phyloP scores from a whole-genome alignment of 306 rosid genomes.

The Dicorynia guianensis region DNA sequence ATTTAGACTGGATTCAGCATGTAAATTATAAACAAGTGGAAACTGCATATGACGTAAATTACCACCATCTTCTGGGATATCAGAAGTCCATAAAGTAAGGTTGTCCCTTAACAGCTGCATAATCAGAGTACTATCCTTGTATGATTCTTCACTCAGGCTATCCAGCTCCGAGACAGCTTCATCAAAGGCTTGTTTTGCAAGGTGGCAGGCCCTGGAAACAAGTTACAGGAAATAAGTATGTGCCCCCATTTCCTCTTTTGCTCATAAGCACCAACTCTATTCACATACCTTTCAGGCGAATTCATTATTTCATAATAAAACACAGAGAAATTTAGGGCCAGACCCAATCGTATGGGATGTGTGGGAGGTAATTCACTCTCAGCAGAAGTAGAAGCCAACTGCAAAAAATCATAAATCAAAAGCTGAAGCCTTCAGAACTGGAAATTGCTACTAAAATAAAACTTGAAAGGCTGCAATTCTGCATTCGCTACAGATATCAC shows the following conservation, averaged over 20 bases:
- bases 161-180: conserved; percentile 80
- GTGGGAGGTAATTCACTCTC: conserved; percentile 74
- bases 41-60: conserved; percentile 28
- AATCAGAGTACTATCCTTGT: conserved; percentile 85
- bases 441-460: not conserved
- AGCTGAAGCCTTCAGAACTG: not conserved
- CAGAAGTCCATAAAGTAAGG: conserved; percentile 78
- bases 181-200: conserved; percentile 80
- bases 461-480: no score
- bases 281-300: conserved; percentile 73
- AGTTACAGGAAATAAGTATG: conserved; percentile 32
- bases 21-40: not conserved
- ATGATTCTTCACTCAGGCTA: conserved; percentile 67
- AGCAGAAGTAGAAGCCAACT: conserved; percentile 71
- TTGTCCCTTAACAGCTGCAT: conserved; percentile 86
- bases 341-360: conserved; percentile 78
- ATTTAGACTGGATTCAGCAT: not conserved
- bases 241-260: not conserved
- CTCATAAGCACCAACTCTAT: conserved; percentile 14
- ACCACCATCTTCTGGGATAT: conserved; percentile 79
- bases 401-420: conserved; percentile 13
- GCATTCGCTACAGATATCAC: no score
- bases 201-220: conserved; percentile 74
- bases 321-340: conserved; percentile 81
- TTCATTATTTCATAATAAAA: conserved; percentile 87